Conservation (phyloP, 805 yeast species). For the Saccharomycopsis babjevae region DNA sequence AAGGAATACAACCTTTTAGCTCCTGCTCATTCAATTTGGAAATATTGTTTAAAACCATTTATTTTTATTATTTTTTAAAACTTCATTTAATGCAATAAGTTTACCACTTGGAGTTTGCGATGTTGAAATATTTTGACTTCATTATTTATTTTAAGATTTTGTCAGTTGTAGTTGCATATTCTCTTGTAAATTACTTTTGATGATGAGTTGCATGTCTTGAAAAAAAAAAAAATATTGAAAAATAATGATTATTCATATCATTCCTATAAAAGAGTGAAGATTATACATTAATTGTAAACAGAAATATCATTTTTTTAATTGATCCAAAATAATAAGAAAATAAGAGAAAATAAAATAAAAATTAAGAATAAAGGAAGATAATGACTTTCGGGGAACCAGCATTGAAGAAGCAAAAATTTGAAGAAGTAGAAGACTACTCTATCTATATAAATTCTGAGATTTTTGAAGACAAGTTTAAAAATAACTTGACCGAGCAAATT, state of each 20-base stretch:
- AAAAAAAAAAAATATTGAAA: background rate
- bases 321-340: too few species aligned
- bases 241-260: background rate
- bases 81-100: slow-evolving; percentile 4
- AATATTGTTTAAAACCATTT: slow-evolving; percentile 25
- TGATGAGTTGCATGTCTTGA: background rate
- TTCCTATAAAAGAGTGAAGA: background rate
- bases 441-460: slow-evolving; percentile 25
- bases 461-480: slow-evolving; percentile 34
- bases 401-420: background rate
- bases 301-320: too few species aligned
- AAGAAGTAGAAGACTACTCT: slow-evolving; percentile 7
- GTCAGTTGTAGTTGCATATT: slow-evolving; percentile 1
- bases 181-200: background rate
- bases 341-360: too few species aligned
- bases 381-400: background rate
- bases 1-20: slow-evolving; percentile 45
- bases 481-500: slow-evolving; percentile 34
- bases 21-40: slow-evolving; percentile 58
- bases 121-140: slow-evolving; percentile 7
- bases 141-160: background rate
- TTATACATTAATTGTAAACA: too few species aligned
- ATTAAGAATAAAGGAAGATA: background rate
- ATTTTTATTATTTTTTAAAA: slow-evolving; percentile 20
- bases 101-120: background rate